phyloP scores from a whole-genome alignment of 768 basidiomycete genomes.

The Termitomyces sp. region DNA sequence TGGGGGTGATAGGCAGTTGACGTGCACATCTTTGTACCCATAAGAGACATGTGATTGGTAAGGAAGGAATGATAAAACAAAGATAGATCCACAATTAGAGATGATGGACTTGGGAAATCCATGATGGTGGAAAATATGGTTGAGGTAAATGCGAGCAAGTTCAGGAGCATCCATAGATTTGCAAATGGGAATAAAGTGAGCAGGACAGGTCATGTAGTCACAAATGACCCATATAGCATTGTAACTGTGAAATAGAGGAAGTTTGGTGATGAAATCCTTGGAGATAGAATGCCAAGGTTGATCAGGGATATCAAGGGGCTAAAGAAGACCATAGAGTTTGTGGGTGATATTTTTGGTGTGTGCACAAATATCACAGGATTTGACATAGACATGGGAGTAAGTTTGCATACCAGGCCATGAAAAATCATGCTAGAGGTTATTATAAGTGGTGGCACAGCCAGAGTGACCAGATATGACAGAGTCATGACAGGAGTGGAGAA shows the following conservation, averaged over 20 bases:
- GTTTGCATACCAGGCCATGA: slow-evolving; percentile 33
- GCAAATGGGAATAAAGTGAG: no score
- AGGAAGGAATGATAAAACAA: no score
- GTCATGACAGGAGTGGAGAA: slow-evolving; percentile 28
- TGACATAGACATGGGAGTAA: neutral
- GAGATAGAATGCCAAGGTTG: no score
- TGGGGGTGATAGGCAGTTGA: neutral
- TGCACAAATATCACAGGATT: neutral
- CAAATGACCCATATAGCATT: no score
- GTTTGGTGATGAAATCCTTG: no score
- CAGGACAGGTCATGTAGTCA: no score
- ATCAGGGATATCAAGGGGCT: neutral
- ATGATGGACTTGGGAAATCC: no score
- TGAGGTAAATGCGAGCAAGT: no score
- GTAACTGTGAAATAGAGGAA: no score
- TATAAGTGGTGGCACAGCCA: slow-evolving; percentile 28
- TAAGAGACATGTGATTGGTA: neutral
- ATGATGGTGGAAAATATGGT: no score
- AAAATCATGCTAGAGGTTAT: slow-evolving; percentile 28
- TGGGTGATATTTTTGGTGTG: neutral
- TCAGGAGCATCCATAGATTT: no score
- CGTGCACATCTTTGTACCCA: neutral
- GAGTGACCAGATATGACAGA: slow-evolving; percentile 35
- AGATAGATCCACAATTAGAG: no score
- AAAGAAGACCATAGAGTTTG: neutral